These are phyloP conservation scores for Populus hybrid DNA, from an alignment of 441 rosid species.

Conservation along the genomic window DNA sequence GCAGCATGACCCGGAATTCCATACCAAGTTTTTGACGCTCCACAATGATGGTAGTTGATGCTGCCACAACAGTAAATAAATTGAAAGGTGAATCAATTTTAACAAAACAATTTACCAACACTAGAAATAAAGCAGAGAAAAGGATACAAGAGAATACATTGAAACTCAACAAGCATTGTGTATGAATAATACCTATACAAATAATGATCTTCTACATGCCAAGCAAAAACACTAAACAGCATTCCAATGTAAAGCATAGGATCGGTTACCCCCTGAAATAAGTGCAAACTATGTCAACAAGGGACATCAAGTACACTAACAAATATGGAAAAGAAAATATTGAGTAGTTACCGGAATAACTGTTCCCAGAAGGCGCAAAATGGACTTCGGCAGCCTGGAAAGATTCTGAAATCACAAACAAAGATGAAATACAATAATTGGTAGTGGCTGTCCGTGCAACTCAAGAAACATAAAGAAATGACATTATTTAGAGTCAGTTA, in stretches of 20 bases:
- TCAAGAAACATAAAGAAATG: not conserved
- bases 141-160: not conserved
- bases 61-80: constrained; percentile 38
- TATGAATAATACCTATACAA: constrained; percentile 68
- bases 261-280: constrained; percentile 96
- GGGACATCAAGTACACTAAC: not conserved
- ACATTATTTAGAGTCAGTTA: not conserved
- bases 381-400: constrained; percentile 79
- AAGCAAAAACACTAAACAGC: constrained; percentile 99
- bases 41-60: constrained; percentile 98
- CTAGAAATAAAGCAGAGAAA: constrained; percentile 1
- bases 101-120: not conserved
- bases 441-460: not conserved
- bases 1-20: constrained; percentile 98
- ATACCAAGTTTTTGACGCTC: constrained; percentile 99
- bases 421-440: not conserved
- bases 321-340: not conserved
- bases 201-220: constrained; percentile 99
- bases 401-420: constrained; percentile 50
- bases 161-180: constrained; percentile 3
- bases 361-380: constrained; percentile 82
- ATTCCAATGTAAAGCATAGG: constrained; percentile 99
- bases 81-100: not conserved
- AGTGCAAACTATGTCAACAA: constrained; percentile 12
- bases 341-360: constrained; percentile 68